Base-by-base conservation (phyloP, 1,284 basidiomycete species). In the Rhodofomes roseus region DNA sequence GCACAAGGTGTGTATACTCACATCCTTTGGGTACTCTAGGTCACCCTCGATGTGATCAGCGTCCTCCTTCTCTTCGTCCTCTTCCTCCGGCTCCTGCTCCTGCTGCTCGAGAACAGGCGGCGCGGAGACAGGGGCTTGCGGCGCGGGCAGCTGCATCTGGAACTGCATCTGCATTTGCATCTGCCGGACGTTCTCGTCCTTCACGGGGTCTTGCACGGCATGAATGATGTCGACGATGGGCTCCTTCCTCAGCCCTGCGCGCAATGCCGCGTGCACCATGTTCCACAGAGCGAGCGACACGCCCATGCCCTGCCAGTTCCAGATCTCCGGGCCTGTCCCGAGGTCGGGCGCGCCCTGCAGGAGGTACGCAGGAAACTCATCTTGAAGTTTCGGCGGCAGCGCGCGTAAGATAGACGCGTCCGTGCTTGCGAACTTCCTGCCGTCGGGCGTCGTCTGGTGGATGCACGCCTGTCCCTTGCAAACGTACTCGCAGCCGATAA, bases 401-500 rank as follows among this genome's bases (percentile, higher is more conserved):
- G 86, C 81, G 46, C 83, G 82, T 59, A 90, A 77, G 65, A 91
- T 85, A 5, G 83, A 82, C 2, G 81, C 76, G 65, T 91, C 89
- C 0, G 86, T 89, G 68, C 84, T 87, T 0, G 85, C 82, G 64
- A 84, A 89, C 62, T 77, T 82, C 41, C 86, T 81, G 0, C 83
- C 85, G 37, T 85, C 84, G 1, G 78, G 58, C 7, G 72, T 70
- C 25, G 71, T 72, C 25, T 70, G 67, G 20, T 73, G 68, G 34
- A 74, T 62, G 69, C 82, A 87, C 31, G 71, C 83, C 0, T 71
- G 56, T 29, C 79, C 83, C 57, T 76, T 79, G 69, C 89, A 91
- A 2, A 79, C 76, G 62, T 91, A 91, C 68, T 89, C 86, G 68
- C 88, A 89, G n/a, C 86, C 89, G 44, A 91, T 89, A 68, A 91